Evolutionary conservation across 192 early-diverging fungal genomes (phyloP).

Genomic region (Rhizophagus clarus): DNA sequence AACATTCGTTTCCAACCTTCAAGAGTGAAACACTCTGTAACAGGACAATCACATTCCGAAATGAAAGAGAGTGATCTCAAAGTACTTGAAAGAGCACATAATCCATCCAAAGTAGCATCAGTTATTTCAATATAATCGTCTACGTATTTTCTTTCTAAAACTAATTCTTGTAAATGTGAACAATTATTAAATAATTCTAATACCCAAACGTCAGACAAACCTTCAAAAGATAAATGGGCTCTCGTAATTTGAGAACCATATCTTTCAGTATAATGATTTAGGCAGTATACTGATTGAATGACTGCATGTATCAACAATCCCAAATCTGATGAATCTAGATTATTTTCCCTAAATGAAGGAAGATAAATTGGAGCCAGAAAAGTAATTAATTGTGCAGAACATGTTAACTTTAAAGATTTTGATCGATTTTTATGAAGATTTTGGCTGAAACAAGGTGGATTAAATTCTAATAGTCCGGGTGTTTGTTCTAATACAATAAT

Average conservation of each 20-base stretch:
- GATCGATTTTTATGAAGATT: background rate
- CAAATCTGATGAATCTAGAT: conserved; percentile 2
- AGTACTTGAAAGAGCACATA: background rate
- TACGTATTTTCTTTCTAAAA: conserved; percentile 15
- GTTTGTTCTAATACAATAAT: conserved; percentile 16
- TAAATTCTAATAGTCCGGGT: conserved; percentile 7
- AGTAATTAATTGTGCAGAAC: conserved; percentile 8
- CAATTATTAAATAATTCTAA: background rate
- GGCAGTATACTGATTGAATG: background rate
- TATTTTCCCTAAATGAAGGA: background rate
- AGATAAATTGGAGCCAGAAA: conserved; percentile 4
- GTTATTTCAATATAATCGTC: conserved; percentile 16
- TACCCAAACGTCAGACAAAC: conserved; percentile 4
- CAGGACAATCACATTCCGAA: background rate
- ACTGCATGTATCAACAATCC: conserved; percentile 9
- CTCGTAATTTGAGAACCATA: conserved; percentile 13
- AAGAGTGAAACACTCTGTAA: background rate
- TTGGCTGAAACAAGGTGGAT: conserved; percentile 9
- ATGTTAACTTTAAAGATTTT: conserved; percentile 8
- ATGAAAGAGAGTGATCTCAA: conserved; percentile 6
- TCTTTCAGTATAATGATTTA: conserved; percentile 16
- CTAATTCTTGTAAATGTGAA: background rate
- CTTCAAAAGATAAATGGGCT: conserved; percentile 1
- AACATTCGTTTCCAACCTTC: conserved; percentile 9
- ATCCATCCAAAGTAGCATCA: background rate